phyloP scores from a whole-genome alignment of 768 basidiomycete genomes.

The Cystofilobasidium capitatum region DNA sequence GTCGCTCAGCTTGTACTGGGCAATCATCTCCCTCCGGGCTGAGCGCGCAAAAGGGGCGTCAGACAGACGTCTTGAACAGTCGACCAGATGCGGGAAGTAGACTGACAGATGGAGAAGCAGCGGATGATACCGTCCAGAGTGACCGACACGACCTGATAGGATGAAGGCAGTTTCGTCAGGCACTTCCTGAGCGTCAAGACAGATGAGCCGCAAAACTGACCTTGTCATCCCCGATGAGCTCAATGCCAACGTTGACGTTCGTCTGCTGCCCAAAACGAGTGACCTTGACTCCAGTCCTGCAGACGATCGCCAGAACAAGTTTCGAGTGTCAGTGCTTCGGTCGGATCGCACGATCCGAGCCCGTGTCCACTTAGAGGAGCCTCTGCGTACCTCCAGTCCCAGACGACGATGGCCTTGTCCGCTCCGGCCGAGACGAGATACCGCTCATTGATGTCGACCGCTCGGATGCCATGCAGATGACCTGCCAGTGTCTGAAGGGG shows the following conservation, averaged over 20 bases:
- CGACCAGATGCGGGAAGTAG: not conserved
- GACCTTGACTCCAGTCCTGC: slow-evolving; percentile 70
- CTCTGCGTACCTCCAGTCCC: slow-evolving; percentile 29
- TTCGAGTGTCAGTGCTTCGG: not conserved
- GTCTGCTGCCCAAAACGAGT: slow-evolving; percentile 88
- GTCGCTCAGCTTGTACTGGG: slow-evolving; percentile 77
- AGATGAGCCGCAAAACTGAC: not conserved
- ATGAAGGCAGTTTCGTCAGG: not conserved
- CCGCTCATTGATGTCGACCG: slow-evolving; percentile 72
- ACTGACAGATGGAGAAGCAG: slow-evolving; percentile 80
- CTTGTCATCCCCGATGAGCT: slow-evolving; percentile 63
- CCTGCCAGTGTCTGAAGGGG: slow-evolving; percentile 34
- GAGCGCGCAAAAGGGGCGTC: too few species aligned
- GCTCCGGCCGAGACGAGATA: slow-evolving; percentile 77
- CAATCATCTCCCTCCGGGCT: slow-evolving; percentile 76
- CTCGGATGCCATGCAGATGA: slow-evolving; percentile 80
- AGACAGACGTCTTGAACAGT: not conserved
- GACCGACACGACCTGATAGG: slow-evolving; percentile 62
- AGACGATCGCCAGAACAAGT: too few species aligned
- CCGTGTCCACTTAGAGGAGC: slow-evolving; percentile 44
- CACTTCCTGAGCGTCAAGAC: not conserved
- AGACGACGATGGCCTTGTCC: slow-evolving; percentile 65
- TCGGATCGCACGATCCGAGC: slow-evolving; percentile 46
- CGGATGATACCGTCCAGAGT: slow-evolving; percentile 86
- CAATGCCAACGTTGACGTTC: slow-evolving; percentile 81